Percentiles rank a stretch among this genome's conserved stretches.
Evolutionary conservation across 352 stramenopile species (phyloP).

Genomic region (Phytophthora melonis): DNA sequence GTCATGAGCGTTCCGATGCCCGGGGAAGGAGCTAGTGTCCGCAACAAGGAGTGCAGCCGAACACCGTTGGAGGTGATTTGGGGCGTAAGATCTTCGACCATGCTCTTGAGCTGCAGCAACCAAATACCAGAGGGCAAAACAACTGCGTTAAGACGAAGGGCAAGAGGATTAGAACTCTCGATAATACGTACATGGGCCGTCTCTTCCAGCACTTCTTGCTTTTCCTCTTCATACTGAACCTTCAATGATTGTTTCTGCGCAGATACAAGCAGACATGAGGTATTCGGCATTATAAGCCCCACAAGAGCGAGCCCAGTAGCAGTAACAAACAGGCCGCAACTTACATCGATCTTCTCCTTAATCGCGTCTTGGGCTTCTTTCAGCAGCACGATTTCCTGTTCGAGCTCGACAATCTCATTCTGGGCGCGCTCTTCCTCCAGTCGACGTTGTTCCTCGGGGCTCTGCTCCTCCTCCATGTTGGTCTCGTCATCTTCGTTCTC

Average conservation of each 20-base stretch:
- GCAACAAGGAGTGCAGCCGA: conserved; percentile 71
- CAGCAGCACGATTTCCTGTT: conserved; percentile 73
- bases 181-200: conserved; percentile 54
- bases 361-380: conserved; percentile 59
- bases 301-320: neutral
- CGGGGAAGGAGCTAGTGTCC: conserved; percentile 63
- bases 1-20: conserved; percentile 81
- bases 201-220: conserved; percentile 67
- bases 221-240: conserved; percentile 72
- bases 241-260: conserved; percentile 66
- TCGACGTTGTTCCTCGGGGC: conserved; percentile 38
- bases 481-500: conserved; percentile 36
- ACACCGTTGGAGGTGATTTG: conserved; percentile 65
- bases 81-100: conserved; percentile 58
- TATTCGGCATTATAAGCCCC: neutral
- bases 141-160: neutral
- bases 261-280: conserved; percentile 5
- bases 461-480: conserved; percentile 34
- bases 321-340: neutral
- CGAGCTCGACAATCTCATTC: conserved; percentile 62
- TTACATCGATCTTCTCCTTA: conserved; percentile 55
- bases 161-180: neutral
- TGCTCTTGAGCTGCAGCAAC: conserved; percentile 53
- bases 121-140: conserved; percentile 5
- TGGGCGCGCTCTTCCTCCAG: conserved; percentile 51